phyloP scores from a whole-genome alignment of 495 filamentous ascomycete species.

The Cryomyces antarcticus region DNA sequence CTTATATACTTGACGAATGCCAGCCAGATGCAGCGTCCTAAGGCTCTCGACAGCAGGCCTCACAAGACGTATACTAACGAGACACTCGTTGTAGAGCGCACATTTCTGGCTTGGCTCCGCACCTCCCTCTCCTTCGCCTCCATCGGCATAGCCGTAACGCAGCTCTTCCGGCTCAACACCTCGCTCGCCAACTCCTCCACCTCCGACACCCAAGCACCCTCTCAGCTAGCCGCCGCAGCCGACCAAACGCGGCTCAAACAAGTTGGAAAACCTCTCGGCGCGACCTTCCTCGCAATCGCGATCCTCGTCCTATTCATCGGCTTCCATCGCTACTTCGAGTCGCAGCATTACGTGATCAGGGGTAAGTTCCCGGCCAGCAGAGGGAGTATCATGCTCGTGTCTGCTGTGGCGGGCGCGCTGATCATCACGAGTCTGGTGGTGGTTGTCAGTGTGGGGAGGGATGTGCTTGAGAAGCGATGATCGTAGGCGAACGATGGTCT shows the following conservation, averaged over 20 bases:
- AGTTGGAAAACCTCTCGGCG: constrained; percentile 81
- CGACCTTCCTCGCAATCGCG: constrained; percentile 74
- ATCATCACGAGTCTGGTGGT: constrained; percentile 22
- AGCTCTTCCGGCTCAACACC: constrained; percentile 84
- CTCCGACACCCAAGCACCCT: constrained; percentile 1
- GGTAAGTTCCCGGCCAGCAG: constrained; percentile 89
- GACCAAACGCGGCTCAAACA: constrained; percentile 30
- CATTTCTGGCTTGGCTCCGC: constrained; percentile 90
- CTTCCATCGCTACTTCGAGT: constrained; percentile 46
- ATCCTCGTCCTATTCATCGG: constrained; percentile 75
- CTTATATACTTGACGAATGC: not conserved
- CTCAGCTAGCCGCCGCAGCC: not conserved
- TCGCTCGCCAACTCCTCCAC: constrained; percentile 23
- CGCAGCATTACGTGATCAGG: constrained; percentile 71
- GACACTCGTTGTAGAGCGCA: constrained; percentile 44
- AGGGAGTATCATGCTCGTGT: constrained; percentile 63
- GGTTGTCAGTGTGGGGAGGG: constrained; percentile 17
- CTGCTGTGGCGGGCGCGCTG: constrained; percentile 30
- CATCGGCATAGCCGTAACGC: constrained; percentile 90
- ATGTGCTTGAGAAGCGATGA: constrained; percentile 15
- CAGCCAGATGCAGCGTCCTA: not conserved
- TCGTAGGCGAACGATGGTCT: not conserved
- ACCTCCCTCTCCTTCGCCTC: constrained; percentile 90
- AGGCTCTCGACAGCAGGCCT: no score
- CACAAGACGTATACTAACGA: not conserved